Percentiles rank a stretch among this genome's conserved stretches.
Evolutionary conservation across 2,329 filamentous ascomycete genomes (phyloP).

Genomic region (Claviceps humidiphila): DNA sequence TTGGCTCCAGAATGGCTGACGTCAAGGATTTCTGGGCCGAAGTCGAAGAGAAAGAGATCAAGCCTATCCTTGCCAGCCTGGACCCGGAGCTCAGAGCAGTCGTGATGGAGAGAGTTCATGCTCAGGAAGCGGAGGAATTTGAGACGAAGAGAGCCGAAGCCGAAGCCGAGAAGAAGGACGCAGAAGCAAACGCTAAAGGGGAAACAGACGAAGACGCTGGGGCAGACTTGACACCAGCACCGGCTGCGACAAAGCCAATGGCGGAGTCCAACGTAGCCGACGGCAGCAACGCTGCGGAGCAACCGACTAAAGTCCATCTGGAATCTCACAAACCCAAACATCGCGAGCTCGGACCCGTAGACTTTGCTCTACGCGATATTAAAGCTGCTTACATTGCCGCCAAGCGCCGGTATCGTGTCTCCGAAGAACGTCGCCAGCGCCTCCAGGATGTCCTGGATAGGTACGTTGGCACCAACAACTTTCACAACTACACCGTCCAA

Average conservation of each 20-base stretch:
- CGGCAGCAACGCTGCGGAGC: slow-evolving; percentile 7
- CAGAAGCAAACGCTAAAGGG: slow-evolving; percentile 8
- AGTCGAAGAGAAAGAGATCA: slow-evolving; percentile 68
- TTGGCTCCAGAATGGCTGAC: slow-evolving; percentile 58
- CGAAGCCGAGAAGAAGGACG: slow-evolving; percentile 8
- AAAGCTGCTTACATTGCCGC: slow-evolving; percentile 71
- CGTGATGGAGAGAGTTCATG: slow-evolving; percentile 50
- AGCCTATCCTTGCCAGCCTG: slow-evolving; percentile 50
- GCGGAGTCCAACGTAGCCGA: background rate
- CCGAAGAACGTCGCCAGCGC: slow-evolving; percentile 53
- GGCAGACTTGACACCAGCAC: too few relatives aligned
- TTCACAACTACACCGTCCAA: slow-evolving; percentile 94
- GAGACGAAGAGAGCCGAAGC: slow-evolving; percentile 6
- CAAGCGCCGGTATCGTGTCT: slow-evolving; percentile 75
- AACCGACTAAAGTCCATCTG: slow-evolving; percentile 11
- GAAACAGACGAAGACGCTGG: background rate
- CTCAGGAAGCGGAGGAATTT: slow-evolving; percentile 15
- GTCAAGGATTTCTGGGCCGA: slow-evolving; percentile 71
- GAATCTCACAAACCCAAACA: slow-evolving; percentile 25
- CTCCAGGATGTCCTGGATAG: slow-evolving; percentile 62
- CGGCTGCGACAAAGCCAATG: slow-evolving; percentile 11
- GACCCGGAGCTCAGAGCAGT: slow-evolving; percentile 49
- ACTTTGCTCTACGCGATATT: slow-evolving; percentile 56
- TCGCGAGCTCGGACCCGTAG: slow-evolving; percentile 37
- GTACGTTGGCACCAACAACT: slow-evolving; percentile 80